Conservation (phyloP, 768 basidiomycete genomes). For the Trametopsis cervina region DNA sequence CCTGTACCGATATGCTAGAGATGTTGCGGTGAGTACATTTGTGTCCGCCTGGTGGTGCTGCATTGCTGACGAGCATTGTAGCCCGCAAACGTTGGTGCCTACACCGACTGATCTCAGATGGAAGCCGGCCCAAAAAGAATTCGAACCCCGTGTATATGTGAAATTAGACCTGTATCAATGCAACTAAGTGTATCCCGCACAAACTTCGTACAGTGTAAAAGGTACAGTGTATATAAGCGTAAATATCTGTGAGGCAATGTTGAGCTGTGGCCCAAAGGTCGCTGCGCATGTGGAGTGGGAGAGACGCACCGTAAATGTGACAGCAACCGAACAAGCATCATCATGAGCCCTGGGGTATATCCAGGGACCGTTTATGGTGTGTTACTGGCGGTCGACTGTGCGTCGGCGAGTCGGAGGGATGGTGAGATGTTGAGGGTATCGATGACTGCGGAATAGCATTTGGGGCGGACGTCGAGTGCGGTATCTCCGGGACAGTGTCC, state of each 20-base stretch:
- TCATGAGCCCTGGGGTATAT: neutral
- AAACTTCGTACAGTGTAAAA: neutral
- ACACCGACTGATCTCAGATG: constrained; percentile 59
- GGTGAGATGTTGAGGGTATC: neutral
- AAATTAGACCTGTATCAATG: neutral
- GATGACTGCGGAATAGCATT: neutral
- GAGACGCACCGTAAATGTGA: neutral
- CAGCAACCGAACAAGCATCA: neutral
- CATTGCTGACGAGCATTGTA: constrained; percentile 23
- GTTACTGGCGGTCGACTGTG: neutral
- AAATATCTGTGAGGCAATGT: neutral
- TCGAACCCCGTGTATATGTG: constrained; percentile 1
- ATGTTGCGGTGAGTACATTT: constrained; percentile 67
- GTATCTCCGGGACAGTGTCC: neutral
- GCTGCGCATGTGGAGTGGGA: neutral
- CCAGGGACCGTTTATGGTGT: neutral
- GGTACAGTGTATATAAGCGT: neutral
- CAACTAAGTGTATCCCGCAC: neutral
- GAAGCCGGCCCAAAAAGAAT: neutral
- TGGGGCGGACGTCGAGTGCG: constrained; percentile 1
- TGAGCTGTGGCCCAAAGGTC: no score
- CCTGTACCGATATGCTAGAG: constrained; percentile 74
- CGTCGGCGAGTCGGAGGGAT: neutral
- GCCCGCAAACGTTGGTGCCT: constrained; percentile 80
- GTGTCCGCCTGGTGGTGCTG: constrained; percentile 4